These are phyloP conservation scores for Erigeron philadelphicus DNA, from an alignment of 140 eudicot genomes.

Conservation along the genomic window DNA sequence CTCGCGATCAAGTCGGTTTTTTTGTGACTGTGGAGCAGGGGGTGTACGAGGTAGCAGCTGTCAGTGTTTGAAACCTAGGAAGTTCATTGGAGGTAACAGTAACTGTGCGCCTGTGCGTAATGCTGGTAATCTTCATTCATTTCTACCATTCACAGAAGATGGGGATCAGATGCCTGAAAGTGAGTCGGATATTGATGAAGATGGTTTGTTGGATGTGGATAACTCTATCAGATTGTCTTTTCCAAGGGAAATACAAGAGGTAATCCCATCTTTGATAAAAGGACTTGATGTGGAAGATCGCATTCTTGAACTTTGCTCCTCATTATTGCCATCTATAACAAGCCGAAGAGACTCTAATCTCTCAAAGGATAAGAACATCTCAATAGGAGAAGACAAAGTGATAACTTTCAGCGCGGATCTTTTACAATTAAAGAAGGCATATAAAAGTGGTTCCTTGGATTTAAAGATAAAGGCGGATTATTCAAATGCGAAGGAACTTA, in stretches of 20 bases:
- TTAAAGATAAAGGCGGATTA: constrained; percentile 91
- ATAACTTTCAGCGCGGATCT: constrained; percentile 58
- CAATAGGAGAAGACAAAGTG: constrained; percentile 65
- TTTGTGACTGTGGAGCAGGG: constrained; percentile 99
- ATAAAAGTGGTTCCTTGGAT: constrained; percentile 92
- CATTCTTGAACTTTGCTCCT: constrained; percentile 64
- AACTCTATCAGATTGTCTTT: constrained; percentile 58
- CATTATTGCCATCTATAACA: constrained; percentile 63
- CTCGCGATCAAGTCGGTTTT: constrained; percentile 94
- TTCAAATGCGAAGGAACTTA: constrained; percentile 87
- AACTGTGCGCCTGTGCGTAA: constrained; percentile 41
- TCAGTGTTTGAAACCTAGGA: constrained; percentile 91
- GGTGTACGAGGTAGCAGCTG: constrained; percentile 98
- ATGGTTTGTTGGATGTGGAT: constrained; percentile 56
- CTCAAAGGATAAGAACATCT: constrained; percentile 54
- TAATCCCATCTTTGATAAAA: constrained; percentile 54
- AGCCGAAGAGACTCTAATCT: constrained; percentile 59
- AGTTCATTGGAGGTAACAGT: constrained; percentile 56
- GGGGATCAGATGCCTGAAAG: constrained; percentile 86
- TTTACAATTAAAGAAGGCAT: constrained; percentile 89
- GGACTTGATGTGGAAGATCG: constrained; percentile 74
- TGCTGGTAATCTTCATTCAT: constrained; percentile 66
- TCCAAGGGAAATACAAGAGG: constrained; percentile 68
- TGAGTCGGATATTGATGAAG: constrained; percentile 97
- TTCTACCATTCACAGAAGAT: constrained; percentile 74